Conservation (phyloP, 495 filamentous ascomycete species). For the Poronia punctata region DNA sequence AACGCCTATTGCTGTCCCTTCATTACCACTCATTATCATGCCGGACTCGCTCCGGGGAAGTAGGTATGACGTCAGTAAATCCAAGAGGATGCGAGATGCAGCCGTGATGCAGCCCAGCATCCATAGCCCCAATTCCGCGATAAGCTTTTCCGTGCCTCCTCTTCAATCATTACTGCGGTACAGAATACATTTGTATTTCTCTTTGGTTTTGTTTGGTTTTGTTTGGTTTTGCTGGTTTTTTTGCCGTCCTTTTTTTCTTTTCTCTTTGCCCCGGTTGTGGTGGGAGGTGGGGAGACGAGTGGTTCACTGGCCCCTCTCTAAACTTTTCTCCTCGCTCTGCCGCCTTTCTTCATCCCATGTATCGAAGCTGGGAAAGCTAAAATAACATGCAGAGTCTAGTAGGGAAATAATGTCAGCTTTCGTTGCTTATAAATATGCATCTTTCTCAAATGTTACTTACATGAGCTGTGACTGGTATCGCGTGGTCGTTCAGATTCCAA, state of each 20-base stretch:
- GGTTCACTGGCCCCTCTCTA: constrained; percentile 3
- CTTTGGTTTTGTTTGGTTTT: too few species aligned
- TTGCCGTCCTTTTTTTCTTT: too few species aligned
- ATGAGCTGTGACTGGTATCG: constrained; percentile 22
- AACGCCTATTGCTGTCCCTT: constrained; percentile 3
- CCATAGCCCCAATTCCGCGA: background rate
- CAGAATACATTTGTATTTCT: background rate
- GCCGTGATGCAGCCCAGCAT: constrained; percentile 1
- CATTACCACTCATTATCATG: background rate
- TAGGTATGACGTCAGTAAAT: constrained; percentile 2
- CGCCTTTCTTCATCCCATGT: constrained; percentile 34
- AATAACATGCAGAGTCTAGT: constrained; percentile 40
- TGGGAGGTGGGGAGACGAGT: too few species aligned
- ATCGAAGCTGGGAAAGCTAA: constrained; percentile 54
- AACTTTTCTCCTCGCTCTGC: constrained; percentile 27
- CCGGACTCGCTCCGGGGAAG: constrained; percentile 1
- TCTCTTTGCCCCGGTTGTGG: too few species aligned
- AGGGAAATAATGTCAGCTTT: too few species aligned
- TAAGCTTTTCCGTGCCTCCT: background rate
- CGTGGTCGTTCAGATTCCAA: constrained; percentile 16
- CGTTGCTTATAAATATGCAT: constrained; percentile 1
- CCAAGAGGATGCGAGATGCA: constrained; percentile 1
- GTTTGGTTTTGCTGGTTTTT: too few species aligned
- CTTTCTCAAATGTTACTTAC: constrained; percentile 7
- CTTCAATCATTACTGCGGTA: background rate